Conservation (phyloP, 2,329 filamentous ascomycete genomes). For the Ophiostoma piceae region DNA sequence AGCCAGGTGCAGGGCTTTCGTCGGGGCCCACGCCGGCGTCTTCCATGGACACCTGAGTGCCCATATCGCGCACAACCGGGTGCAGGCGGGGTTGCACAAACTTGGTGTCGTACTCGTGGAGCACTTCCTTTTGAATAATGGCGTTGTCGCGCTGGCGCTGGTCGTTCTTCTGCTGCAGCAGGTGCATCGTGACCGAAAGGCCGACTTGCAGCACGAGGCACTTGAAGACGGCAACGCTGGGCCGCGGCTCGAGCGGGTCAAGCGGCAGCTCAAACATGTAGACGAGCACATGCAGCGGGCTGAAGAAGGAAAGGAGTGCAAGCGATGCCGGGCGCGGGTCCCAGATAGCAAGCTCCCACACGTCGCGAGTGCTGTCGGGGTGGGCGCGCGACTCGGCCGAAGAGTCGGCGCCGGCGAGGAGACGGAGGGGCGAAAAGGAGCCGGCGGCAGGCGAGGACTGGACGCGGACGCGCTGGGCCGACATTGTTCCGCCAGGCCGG, state of each 20-base stretch:
- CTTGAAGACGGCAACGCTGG: conserved; percentile 80
- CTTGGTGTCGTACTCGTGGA: conserved; percentile 94
- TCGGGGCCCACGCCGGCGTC: conserved; percentile 37
- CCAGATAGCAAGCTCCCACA: conserved; percentile 94
- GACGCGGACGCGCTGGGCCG: conserved; percentile 80
- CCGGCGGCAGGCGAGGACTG: conserved; percentile 68
- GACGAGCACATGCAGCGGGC: conserved; percentile 84
- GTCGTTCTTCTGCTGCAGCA: conserved; percentile 67
- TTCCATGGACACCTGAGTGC: conserved; percentile 63
- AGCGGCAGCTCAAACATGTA: conserved; percentile 86
- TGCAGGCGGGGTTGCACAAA: conserved; percentile 89
- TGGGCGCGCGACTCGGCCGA: conserved; percentile 79
- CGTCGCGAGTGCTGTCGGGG: conserved; percentile 74
- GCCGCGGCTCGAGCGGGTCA: conserved; percentile 65
- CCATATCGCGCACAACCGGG: conserved; percentile 69
- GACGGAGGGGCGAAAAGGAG: conserved; percentile 78
- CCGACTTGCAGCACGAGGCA: conserved; percentile 70
- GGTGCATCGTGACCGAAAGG: conserved; percentile 69
- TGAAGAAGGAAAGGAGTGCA: conserved; percentile 82
- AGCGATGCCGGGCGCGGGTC: conserved; percentile 82
- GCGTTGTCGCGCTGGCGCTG: conserved; percentile 81
- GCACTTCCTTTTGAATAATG: conserved; percentile 83
- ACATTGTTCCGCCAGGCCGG: conserved; percentile 68
- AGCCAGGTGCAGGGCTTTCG: conserved; percentile 30
- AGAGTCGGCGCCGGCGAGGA: conserved; percentile 64